Evolutionary conservation across 441 rosid genomes (phyloP), one percentile per base, ranked within the genome.

Genomic region (Cnidoscolus chayamansa): DNA sequence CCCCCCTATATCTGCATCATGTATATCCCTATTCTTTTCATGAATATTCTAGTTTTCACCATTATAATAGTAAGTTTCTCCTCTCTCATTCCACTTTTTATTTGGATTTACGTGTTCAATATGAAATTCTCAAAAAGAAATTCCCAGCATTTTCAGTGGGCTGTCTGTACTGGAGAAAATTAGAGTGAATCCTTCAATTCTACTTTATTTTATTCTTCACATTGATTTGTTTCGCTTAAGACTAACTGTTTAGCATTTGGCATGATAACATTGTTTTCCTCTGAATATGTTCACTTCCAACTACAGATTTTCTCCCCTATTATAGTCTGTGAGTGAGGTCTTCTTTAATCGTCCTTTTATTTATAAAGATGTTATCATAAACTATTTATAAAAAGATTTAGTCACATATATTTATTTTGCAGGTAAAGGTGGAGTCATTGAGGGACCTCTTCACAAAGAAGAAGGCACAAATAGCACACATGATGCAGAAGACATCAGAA

Each of bases 401-500:
- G 47, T 67, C 56, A 54, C 71, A 68, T 63, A 55, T 55, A 17
- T 70, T 66, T 79, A 5, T 75, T 78, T 65, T 68, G 56, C 78
- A 94, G 99, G 75, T 74, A 63, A 76, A 78, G 65, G 70, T 89
- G 79, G 97, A 90, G 74, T 72, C 83, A 3, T 78, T 91, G 73
- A 81, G 79, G 77, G 85, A 87, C 54, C 63, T 10, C 32, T 76
- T 87, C 64, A 77, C 57, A 49, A 80, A 92, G 79, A 91, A 92
- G 91, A 92, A 89, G 78, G 84, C 85, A 76, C 84, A 86, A 78
- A 88, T 87, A 68, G 84, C 85, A 49, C 70, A 79, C 60, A 77
- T 95, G 93, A 74, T 88, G 86, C 86, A 86, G 68, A 84, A 78
- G 72, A 87, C 97, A 76, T 78, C 86, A 30, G 89, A 84, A 75